Percentiles rank a stretch among this genome's conserved stretches.
Conservation (phyloP, 2,329 filamentous ascomycete species). For the Eurotiales sp. region DNA sequence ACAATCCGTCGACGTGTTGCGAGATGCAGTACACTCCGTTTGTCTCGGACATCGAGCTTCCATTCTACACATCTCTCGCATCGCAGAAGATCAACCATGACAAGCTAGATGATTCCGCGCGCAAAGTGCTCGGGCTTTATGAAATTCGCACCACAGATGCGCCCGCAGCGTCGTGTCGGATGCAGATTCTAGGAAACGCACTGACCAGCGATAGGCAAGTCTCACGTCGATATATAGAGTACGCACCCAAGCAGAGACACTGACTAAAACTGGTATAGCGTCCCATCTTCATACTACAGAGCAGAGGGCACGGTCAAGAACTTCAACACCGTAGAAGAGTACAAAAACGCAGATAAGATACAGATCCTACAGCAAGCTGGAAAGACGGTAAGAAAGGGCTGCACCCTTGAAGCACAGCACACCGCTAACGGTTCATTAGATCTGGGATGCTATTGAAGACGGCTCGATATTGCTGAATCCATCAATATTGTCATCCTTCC, state of each 20-base stretch:
- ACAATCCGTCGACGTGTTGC: no score
- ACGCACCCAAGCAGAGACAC: background rate
- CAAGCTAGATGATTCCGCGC: slow-evolving; percentile 90
- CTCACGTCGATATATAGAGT: background rate
- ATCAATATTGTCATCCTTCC: slow-evolving; percentile 83
- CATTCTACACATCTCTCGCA: slow-evolving; percentile 92
- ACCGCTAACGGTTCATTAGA: no score
- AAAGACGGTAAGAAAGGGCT: slow-evolving; percentile 67
- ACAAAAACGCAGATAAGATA: slow-evolving; percentile 75
- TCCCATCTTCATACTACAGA: slow-evolving; percentile 67
- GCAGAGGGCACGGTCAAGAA: slow-evolving; percentile 95
- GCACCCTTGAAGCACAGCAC: no score
- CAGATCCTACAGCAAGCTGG: slow-evolving; percentile 75
- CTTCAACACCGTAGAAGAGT: slow-evolving; percentile 92
- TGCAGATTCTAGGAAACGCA: slow-evolving; percentile 86
- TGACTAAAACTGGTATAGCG: slow-evolving; percentile 42
- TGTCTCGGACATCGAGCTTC: slow-evolving; percentile 88
- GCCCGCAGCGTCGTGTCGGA: slow-evolving; percentile 73
- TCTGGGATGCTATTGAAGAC: slow-evolving; percentile 97
- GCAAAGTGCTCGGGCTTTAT: slow-evolving; percentile 81
- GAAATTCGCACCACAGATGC: slow-evolving; percentile 71
- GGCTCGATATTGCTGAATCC: slow-evolving; percentile 94
- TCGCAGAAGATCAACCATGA: slow-evolving; percentile 93
- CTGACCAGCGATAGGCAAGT: slow-evolving; percentile 78
- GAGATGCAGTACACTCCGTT: slow-evolving; percentile 78